A percentile compares a stretch with the other conserved stretches of the same genome.
Conservation (phyloP, 768 basidiomycete genomes). For the Suillus sp. region DNA sequence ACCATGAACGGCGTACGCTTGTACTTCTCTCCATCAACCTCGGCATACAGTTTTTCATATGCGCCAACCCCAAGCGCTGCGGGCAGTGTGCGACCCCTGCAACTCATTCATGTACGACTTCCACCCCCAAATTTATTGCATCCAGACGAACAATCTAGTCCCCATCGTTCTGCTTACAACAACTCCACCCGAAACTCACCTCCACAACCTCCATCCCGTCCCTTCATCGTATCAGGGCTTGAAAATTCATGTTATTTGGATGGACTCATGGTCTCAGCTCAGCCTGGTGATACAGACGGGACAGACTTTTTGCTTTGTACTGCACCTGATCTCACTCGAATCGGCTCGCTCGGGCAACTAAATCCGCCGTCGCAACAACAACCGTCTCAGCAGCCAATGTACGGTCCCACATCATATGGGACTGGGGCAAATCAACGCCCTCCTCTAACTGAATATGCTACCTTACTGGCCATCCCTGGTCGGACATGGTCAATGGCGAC, state of each 20-base stretch:
- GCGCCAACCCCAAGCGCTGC: conserved; percentile 33
- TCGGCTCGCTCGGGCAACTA: conserved; percentile 70
- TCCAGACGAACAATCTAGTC: conserved; percentile 65
- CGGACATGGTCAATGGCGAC: conserved; percentile 82
- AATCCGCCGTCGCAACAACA: conserved; percentile 43
- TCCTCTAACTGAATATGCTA: conserved; percentile 76
- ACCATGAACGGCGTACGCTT: conserved; percentile 83
- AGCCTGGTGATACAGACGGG: conserved; percentile 72
- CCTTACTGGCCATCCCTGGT: conserved; percentile 76
- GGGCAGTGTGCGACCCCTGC: conserved; percentile 45
- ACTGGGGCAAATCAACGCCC: conserved; percentile 49
- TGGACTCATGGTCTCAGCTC: conserved; percentile 70
- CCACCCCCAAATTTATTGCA: conserved; percentile 77
- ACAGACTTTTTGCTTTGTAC: conserved; percentile 75
- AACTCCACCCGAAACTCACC: conserved; percentile 45
- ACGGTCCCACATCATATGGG: conserved; percentile 43
- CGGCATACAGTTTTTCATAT: conserved; percentile 53
- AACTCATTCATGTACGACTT: conserved; percentile 77
- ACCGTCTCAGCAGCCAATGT: conserved; percentile 41
- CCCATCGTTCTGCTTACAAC: conserved; percentile 53
- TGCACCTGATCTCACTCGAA: conserved; percentile 73
- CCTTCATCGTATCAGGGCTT: conserved; percentile 59
- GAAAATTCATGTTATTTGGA: conserved; percentile 67
- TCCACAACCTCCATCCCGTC: conserved; percentile 49
- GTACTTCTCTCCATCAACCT: conserved; percentile 68